Conservation (phyloP, 441 rosid genomes). For the Jatropha podagrica region DNA sequence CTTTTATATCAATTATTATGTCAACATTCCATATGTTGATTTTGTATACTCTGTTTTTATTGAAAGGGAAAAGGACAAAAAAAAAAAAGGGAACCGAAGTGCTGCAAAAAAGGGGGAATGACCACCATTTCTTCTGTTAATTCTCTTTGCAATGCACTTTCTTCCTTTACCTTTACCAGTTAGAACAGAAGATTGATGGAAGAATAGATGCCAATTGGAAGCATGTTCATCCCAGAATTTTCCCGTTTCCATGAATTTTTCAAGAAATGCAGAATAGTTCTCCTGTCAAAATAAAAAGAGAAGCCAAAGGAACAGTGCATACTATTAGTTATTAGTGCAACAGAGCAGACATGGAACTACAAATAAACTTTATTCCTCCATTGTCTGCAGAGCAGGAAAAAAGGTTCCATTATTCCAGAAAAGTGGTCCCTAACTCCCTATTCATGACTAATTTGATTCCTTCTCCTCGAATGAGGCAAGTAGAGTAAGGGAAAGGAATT, state of each 20-base stretch:
- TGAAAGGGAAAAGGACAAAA: not conserved
- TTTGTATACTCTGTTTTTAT: not conserved
- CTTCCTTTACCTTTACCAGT: not conserved
- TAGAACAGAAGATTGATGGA: no score
- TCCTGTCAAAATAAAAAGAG: not conserved
- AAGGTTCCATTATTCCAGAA: constrained; percentile 20
- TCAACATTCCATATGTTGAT: no score
- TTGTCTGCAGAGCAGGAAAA: constrained; percentile 26
- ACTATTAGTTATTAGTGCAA: not conserved
- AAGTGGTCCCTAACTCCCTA: not conserved
- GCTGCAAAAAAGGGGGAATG: not conserved
- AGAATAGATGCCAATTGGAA: not conserved
- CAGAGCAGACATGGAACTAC: not conserved
- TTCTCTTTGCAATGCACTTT: no score
- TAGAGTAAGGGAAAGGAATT: constrained; percentile 33
- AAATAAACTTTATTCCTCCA: constrained; percentile 29
- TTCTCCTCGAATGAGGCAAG: constrained; percentile 32
- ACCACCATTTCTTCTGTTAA: no score
- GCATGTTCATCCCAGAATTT: not conserved
- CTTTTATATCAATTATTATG: not conserved
- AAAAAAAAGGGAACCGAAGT: not conserved
- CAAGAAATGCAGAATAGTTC: not conserved
- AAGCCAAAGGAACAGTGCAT: not conserved
- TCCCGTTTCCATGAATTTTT: not conserved
- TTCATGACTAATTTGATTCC: constrained; percentile 26